Evolutionary conservation across 2,329 filamentous ascomycete species (phyloP).

Genomic region (Exophiala sp.): DNA sequence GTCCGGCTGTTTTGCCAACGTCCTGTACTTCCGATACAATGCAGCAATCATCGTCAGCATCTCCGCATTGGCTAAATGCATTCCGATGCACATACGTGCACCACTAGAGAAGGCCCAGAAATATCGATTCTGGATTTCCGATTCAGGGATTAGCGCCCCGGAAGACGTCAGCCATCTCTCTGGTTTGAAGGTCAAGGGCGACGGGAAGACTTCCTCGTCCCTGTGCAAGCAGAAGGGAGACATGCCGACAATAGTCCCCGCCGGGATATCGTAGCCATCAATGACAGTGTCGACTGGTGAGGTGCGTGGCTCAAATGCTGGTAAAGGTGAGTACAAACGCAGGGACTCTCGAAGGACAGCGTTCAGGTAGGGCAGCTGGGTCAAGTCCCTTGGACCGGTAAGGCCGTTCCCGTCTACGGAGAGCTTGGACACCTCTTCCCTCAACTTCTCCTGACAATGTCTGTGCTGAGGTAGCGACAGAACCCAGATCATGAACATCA

Average conservation of each 20-base stretch:
- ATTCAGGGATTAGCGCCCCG: slow-evolving; percentile 22
- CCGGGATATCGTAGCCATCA: slow-evolving; percentile 33
- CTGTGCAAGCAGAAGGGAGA: slow-evolving; percentile 36
- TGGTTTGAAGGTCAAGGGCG: slow-evolving; percentile 44
- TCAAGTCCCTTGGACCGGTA: slow-evolving; percentile 36
- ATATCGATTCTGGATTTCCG: slow-evolving; percentile 23
- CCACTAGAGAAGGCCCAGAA: slow-evolving; percentile 40
- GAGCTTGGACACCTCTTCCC: slow-evolving; percentile 37
- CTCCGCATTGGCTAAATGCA: slow-evolving; percentile 46
- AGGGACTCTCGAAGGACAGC: slow-evolving; percentile 48
- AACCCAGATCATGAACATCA: slow-evolving; percentile 49
- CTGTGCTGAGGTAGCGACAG: slow-evolving; percentile 43
- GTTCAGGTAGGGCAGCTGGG: slow-evolving; percentile 41
- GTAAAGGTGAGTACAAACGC: slow-evolving; percentile 45
- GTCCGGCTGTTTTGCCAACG: slow-evolving; percentile 29
- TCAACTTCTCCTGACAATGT: slow-evolving; percentile 41
- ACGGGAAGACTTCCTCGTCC: slow-evolving; percentile 41
- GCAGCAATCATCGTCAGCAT: slow-evolving; percentile 45
- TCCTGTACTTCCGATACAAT: slow-evolving; percentile 43
- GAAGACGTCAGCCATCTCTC: slow-evolving; percentile 27
- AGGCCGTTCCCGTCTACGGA: slow-evolving; percentile 31
- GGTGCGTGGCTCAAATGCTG: slow-evolving; percentile 45
- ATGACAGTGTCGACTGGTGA: slow-evolving; percentile 33
- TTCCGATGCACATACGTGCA: slow-evolving; percentile 39
- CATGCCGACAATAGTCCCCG: slow-evolving; percentile 32